Base-by-base conservation (phyloP, 2,329 filamentous ascomycete species). In the Phyllosticta paracitricarpa region DNA sequence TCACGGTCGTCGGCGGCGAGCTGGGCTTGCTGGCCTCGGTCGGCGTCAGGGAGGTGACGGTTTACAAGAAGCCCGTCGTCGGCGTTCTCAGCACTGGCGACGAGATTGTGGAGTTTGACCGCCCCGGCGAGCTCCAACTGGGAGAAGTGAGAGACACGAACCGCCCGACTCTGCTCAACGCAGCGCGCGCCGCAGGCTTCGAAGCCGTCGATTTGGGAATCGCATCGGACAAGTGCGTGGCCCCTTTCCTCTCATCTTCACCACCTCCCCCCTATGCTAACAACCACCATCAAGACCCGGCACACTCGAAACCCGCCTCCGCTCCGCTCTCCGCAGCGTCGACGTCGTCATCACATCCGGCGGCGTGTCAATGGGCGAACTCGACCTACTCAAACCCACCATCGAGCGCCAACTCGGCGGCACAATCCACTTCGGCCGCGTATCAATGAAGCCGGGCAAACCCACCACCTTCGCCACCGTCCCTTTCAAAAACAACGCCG, bases 401-500 rank as follows among this genome's bases (percentile, higher is more conserved):
- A 89, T 99, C 68, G 94, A 97, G 77, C 87, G 93, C 52, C 81
- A 86, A 1, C 83, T 99, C 0, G 91, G 91, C 61, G 94, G 94
- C 7, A 94, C 87, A 0, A 96, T 99, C 66, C 94, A 97, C 74
- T 99, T 99, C 68, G 94, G 94, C 25, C 88, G 94, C 2, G 94
- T 99, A 2, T 84, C 88, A 60, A 97, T 99, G 94, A 99, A 99
- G 78, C 94, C 94, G 0, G 94, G 94, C 4, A 99, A 97, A 75
- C 94, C 94, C 2, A 97, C 92, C 0, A 99, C 94, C 0, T 99
- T 99, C 73, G 94, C 94, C 2, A 97, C 91, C 0, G 82, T 97
- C 0, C 86, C 89, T 0, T 78, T 82, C 69, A 86, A 86, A 61
- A 70, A 72, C 55, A 54, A 28, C 9, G n/a, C 40, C 40, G 84